Percentiles rank a stretch among this genome's conserved stretches.
phyloP scores from a whole-genome alignment of 2,329 filamentous ascomycete species.

The Sarocladiaceae sp. region DNA sequence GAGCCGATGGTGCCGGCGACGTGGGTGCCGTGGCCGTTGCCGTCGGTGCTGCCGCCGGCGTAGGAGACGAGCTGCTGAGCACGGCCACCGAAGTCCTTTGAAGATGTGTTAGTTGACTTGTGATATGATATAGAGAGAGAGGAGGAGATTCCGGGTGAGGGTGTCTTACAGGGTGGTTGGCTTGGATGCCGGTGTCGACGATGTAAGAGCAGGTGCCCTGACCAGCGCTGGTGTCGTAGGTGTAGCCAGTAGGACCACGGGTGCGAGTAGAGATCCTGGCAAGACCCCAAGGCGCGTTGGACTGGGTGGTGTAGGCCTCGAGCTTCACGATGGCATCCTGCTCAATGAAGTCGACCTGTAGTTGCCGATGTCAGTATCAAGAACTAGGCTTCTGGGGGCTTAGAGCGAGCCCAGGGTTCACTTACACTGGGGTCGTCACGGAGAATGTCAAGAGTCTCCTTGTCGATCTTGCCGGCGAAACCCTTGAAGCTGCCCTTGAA shows the following conservation, averaged over 20 bases:
- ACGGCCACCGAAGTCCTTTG: slow-evolving; percentile 34
- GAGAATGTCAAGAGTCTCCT: slow-evolving; percentile 20
- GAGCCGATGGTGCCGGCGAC: slow-evolving; percentile 39
- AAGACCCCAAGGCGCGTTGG: slow-evolving; percentile 33
- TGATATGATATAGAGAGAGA: slow-evolving; percentile 15
- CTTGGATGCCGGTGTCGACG: slow-evolving; percentile 37
- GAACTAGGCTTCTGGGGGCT: background rate
- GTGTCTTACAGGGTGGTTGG: slow-evolving; percentile 26
- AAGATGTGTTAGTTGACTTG: background rate
- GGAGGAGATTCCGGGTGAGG: background rate
- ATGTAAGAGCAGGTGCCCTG: slow-evolving; percentile 36
- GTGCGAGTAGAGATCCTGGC: slow-evolving; percentile 28
- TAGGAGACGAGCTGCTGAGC: slow-evolving; percentile 33
- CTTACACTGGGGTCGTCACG: slow-evolving; percentile 20
- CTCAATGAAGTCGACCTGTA: slow-evolving; percentile 30
- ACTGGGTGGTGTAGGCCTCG: slow-evolving; percentile 29
- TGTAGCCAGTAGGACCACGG: slow-evolving; percentile 24
- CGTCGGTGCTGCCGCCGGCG: slow-evolving; percentile 30
- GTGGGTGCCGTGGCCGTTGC: slow-evolving; percentile 42
- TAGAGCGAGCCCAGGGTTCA: background rate
- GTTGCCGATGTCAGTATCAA: background rate
- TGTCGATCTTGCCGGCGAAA: slow-evolving; percentile 21
- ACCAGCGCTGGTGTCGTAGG: slow-evolving; percentile 31
- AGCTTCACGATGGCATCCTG: slow-evolving; percentile 46
- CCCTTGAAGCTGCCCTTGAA: slow-evolving; percentile 21